Evolutionary conservation across 805 yeast genomes (phyloP).

Genomic region (Wickerhamiella brachini): DNA sequence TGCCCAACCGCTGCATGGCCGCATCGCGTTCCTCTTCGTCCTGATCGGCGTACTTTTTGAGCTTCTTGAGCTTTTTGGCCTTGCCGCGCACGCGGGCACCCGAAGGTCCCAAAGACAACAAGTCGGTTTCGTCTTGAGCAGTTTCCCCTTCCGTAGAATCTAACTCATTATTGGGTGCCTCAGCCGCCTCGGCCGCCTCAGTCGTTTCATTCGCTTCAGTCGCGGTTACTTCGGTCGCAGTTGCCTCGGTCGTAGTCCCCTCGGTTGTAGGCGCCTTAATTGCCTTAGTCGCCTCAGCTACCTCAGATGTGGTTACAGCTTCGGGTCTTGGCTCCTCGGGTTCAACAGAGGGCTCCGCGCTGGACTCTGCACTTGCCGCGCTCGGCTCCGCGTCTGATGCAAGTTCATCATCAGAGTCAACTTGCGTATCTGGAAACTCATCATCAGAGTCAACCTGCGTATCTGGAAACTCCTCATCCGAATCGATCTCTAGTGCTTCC

Average conservation of each 20-base stretch:
- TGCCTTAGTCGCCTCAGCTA: too few species aligned
- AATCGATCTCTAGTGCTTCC: constrained; percentile 20
- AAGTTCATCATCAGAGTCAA: constrained; percentile 13
- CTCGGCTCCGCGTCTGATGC: neutral
- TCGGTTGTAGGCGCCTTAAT: too few species aligned
- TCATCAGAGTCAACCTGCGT: constrained; percentile 15
- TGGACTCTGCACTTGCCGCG: neutral
- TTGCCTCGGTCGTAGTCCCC: too few species aligned
- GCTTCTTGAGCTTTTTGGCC: constrained; percentile 68
- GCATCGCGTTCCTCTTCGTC: constrained; percentile 74
- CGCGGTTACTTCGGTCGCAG: too few species aligned
- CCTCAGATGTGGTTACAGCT: too few species aligned
- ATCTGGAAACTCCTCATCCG: constrained; percentile 20
- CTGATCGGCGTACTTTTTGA: constrained; percentile 74
- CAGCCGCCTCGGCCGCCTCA: neutral
- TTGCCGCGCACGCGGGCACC: constrained; percentile 53
- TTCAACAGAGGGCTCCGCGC: neutral
- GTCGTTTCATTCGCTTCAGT: too few species aligned
- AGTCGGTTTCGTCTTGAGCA: constrained; percentile 2
- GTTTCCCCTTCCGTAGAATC: too few species aligned
- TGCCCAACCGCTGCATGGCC: constrained; percentile 74
- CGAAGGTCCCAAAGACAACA: constrained; percentile 2
- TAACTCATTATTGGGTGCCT: too few species aligned
- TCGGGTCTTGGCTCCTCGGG: too few species aligned
- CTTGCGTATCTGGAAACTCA: constrained; percentile 20